phyloP scores from a whole-genome alignment of 805 yeast species.

The Metschnikowia arizonensis region DNA sequence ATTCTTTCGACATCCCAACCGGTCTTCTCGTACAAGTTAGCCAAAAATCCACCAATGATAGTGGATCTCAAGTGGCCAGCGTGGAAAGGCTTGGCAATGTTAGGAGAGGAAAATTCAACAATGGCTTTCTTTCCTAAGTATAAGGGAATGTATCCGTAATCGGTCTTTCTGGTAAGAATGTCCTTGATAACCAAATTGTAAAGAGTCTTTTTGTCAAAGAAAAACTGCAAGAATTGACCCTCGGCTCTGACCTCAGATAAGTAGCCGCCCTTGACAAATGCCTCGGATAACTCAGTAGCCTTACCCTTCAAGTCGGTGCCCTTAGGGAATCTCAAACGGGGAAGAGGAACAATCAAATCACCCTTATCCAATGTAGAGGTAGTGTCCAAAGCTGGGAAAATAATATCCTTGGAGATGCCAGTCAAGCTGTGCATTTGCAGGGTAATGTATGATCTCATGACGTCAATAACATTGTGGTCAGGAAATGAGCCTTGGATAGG shows the following conservation, averaged over 20 bases:
- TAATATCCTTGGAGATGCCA: conserved; percentile 63
- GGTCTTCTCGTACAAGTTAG: conserved; percentile 82
- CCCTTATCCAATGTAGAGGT: conserved; percentile 85
- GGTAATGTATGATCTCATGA: conserved; percentile 85
- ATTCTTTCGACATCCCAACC: conserved; percentile 93
- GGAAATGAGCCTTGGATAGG: conserved; percentile 62
- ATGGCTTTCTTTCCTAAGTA: conserved; percentile 65
- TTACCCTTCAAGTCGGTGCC: conserved; percentile 79
- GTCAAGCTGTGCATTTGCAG: conserved; percentile 70
- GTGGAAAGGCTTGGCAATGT: conserved; percentile 98
- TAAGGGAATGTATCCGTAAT: conserved; percentile 71
- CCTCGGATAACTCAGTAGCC: conserved; percentile 65
- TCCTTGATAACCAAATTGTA: conserved; percentile 68
- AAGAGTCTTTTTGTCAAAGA: conserved; percentile 63
- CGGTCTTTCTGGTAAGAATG: conserved; percentile 52
- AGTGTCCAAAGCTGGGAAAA: conserved; percentile 84
- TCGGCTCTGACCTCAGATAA: conserved; percentile 70
- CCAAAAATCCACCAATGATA: conserved; percentile 91
- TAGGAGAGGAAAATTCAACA: conserved; percentile 94
- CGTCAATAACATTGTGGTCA: conserved; percentile 74
- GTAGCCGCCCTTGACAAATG: conserved; percentile 69
- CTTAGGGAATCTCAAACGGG: conserved; percentile 67
- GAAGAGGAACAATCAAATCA: conserved; percentile 87
- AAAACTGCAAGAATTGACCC: conserved; percentile 91
- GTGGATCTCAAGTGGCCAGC: conserved; percentile 99